phyloP scores from a whole-genome alignment of 176 grass and related monocot species.

The Aegilops sharonensis region DNA sequence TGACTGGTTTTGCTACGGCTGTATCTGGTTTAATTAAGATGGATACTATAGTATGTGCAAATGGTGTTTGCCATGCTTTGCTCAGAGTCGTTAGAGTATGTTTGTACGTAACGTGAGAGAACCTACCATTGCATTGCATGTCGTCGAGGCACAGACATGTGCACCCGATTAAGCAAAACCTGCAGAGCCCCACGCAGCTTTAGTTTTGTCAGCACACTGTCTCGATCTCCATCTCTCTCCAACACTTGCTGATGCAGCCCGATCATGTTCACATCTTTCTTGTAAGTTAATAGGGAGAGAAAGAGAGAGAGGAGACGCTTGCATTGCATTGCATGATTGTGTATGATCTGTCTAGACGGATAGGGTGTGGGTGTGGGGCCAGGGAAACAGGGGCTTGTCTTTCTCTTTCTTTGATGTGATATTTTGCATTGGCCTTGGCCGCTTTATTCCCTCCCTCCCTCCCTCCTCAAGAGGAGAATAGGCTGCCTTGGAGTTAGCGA shows the following conservation, averaged over 20 bases:
- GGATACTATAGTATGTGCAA: no score
- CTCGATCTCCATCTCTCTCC: neutral
- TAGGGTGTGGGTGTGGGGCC: slow-evolving; percentile 23
- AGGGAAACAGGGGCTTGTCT: slow-evolving; percentile 37
- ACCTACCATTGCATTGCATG: neutral
- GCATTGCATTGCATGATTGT: slow-evolving; percentile 33
- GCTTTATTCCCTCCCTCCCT: slow-evolving; percentile 63
- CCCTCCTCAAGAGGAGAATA: slow-evolving; percentile 25
- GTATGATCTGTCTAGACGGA: slow-evolving; percentile 35
- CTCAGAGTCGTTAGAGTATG: no score
- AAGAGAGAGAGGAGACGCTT: neutral
- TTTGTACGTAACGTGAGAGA: no score
- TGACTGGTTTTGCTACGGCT: slow-evolving; percentile 3
- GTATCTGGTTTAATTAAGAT: no score
- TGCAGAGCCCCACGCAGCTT: neutral
- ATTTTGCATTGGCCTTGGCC: slow-evolving; percentile 31
- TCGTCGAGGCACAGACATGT: neutral
- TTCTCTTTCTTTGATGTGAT: slow-evolving; percentile 83
- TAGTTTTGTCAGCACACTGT: neutral
- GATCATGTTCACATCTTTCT: neutral
- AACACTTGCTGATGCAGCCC: neutral
- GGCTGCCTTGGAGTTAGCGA: slow-evolving; percentile 82
- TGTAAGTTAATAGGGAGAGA: neutral
- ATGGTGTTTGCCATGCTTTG: no score
- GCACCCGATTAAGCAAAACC: slow-evolving; percentile 2